Evolutionary conservation across 208 protist species (phyloP), one percentile per base, ranked within the genome.

Genomic region (Leptomonas seymouri): DNA sequence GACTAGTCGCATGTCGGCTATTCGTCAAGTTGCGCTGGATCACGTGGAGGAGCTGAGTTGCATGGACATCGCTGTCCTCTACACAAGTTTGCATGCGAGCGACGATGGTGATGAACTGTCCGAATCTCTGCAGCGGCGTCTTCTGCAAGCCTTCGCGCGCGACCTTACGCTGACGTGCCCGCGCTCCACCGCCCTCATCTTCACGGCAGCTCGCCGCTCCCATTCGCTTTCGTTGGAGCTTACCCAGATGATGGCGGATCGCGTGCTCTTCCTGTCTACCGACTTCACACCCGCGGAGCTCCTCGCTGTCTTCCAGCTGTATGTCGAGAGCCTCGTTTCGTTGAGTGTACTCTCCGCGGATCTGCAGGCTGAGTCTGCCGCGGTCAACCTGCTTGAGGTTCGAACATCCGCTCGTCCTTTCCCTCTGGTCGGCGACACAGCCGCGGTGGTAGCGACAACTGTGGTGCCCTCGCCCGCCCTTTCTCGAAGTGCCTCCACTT

Each of bases 251-350:
- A 85, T 94, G 79, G 84, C 80, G 48, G 70, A 81, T 12, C 77
- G 91, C 20, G 81, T 86, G 4, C 61, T 96, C 14, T 96, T 93
- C 63, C 79, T 96, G 8, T 74, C 85, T 1, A 91, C 86, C 8
- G 88, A 94, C 72, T 94, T 92, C 74, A 92, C 82, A 16, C 83
- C 87, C 1, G 65, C 53, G 11, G 91, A 96, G 82, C 73, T 96
- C 60, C 80, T 93, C 18, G 71, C 85, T 16, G 88, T 94, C 12
- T 84, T 94, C 45, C 59, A 66, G n/a, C 78, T 86, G 20, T 93
- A 93, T 67, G 49, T 93, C 46, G 65, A 80, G 41, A 51, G 77
- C 45, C 67, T 87, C n/a, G 56, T 68, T 18, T 80, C 90, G 12
- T 64, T 90, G 64, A 54, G 53, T 41, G 74, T 56, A 8, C 54